A percentile compares a stretch with the other conserved stretches of the same genome.
These are phyloP conservation scores for Silene vulgaris DNA, from an alignment of 179 eudicot species.

Conservation along the genomic window DNA sequence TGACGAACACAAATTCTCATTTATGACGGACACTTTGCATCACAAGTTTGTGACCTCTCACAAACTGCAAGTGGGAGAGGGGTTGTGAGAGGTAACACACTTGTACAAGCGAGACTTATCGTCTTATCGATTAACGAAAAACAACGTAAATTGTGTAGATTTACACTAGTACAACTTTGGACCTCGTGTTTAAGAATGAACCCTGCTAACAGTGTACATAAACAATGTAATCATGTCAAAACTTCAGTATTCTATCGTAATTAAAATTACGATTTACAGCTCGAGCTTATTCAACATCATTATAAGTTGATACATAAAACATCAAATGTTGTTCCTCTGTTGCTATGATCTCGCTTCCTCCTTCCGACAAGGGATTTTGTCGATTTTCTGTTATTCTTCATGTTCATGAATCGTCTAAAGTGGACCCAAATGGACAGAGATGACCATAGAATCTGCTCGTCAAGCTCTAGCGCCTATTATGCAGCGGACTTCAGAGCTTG, in stretches of 20 bases:
- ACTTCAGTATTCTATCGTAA: not conserved
- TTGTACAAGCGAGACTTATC: too few relatives aligned
- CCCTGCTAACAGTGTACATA: not conserved
- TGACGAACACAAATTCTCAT: too few relatives aligned
- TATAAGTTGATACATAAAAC: not conserved
- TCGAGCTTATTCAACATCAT: slow-evolving; percentile 2
- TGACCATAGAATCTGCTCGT: not conserved
- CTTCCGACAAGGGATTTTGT: not conserved
- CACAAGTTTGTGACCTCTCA: too few relatives aligned
- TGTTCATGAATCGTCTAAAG: not conserved
- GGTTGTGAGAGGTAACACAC: too few relatives aligned
- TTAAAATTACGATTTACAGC: not conserved
- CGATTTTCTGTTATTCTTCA: not conserved
- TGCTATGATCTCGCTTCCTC: not conserved
- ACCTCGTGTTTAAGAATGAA: too few relatives aligned
- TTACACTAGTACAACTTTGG: too few relatives aligned
- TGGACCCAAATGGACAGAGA: not conserved
- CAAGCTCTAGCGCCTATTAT: slow-evolving; percentile 23
- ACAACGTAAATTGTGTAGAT: too few relatives aligned
- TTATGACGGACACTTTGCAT: too few relatives aligned
- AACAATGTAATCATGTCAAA: not conserved
- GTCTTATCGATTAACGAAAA: too few relatives aligned
- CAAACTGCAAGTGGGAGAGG: too few relatives aligned
- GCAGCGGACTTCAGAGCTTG: slow-evolving; percentile 39
- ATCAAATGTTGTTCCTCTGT: not conserved